Percentiles rank a stretch among this genome's conserved stretches.
phyloP scores from a whole-genome alignment of 2,329 filamentous ascomycete genomes.

The Fusarium veterinarium region DNA sequence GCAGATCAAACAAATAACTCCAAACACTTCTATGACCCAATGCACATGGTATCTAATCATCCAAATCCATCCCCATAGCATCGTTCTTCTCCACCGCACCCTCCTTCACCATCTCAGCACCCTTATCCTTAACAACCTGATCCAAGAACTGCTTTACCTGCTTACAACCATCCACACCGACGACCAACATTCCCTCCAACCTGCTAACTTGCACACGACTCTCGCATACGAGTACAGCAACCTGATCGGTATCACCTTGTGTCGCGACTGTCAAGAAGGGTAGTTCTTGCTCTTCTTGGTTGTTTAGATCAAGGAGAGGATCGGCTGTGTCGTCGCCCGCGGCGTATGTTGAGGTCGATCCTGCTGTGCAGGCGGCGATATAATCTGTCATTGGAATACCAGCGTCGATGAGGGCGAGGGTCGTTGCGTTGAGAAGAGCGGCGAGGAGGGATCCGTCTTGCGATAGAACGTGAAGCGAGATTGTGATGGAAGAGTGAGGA shows the following conservation, averaged over 20 bases:
- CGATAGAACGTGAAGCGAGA: conserved; percentile 87
- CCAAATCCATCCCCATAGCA: conserved; percentile 64
- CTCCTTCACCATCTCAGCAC: conserved; percentile 70
- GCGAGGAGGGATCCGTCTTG: conserved; percentile 92
- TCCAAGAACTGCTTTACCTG: conserved; percentile 86
- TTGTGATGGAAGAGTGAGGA: conserved; percentile 84
- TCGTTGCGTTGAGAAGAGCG: conserved; percentile 89
- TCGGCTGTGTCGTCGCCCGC: conserved; percentile 76
- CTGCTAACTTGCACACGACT: conserved; percentile 84
- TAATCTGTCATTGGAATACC: conserved; percentile 97
- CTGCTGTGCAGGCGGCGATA: conserved; percentile 87
- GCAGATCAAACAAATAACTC: conserved; percentile 39
- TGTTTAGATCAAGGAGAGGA: conserved; percentile 83
- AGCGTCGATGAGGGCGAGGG: conserved; percentile 91
- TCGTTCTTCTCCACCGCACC: conserved; percentile 62
- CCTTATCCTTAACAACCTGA: conserved; percentile 78
- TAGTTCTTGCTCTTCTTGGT: conserved; percentile 85
- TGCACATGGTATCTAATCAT: conserved; percentile 46
- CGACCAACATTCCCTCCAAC: conserved; percentile 91
- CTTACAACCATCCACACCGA: conserved; percentile 91
- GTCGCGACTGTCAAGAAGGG: conserved; percentile 90
- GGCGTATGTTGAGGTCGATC: conserved; percentile 76
- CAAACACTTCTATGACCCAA: conserved; percentile 24
- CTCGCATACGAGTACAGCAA: conserved; percentile 86
- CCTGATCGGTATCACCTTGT: conserved; percentile 76